phyloP scores from a whole-genome alignment of 2,329 filamentous ascomycete species.

The Xylaria sp. region DNA sequence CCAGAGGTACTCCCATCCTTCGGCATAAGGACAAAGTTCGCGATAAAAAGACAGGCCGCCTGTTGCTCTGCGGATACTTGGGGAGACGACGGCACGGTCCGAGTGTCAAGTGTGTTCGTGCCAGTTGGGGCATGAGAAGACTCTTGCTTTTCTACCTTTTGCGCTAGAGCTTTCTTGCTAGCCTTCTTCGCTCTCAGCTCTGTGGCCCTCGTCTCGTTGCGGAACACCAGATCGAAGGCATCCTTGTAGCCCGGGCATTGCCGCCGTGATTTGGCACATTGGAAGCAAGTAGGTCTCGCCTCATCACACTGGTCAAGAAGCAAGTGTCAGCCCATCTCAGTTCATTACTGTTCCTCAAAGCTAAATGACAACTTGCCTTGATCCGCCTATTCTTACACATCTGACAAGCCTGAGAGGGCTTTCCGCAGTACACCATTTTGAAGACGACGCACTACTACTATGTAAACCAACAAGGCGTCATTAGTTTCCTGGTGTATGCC shows the following conservation, averaged over 20 bases:
- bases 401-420: slow-evolving; percentile 75
- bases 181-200: slow-evolving; percentile 69
- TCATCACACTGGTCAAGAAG: slow-evolving; percentile 67
- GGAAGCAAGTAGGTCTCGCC: slow-evolving; percentile 71
- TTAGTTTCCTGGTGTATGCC: neutral
- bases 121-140: slow-evolving; percentile 42
- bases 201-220: slow-evolving; percentile 76
- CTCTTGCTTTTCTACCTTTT: slow-evolving; percentile 49
- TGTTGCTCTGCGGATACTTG: slow-evolving; percentile 62
- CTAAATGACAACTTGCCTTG: slow-evolving; percentile 63
- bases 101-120: slow-evolving; percentile 38
- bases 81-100: slow-evolving; percentile 51
- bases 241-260: slow-evolving; percentile 75
- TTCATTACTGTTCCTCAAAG: neutral
- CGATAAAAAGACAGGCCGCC: slow-evolving; percentile 68
- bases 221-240: slow-evolving; percentile 77
- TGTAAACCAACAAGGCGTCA: neutral
- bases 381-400: slow-evolving; percentile 79
- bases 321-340: slow-evolving; percentile 34
- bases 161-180: slow-evolving; percentile 57
- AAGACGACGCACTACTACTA: neutral
- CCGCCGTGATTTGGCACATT: slow-evolving; percentile 71
- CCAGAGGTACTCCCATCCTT: slow-evolving; percentile 61
- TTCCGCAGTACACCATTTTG: slow-evolving; percentile 72
- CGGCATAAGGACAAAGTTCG: slow-evolving; percentile 68